Percentiles rank a stretch among this genome's conserved stretches.
phyloP scores from a whole-genome alignment of 768 basidiomycete species.

The Gymnopilus junonius region DNA sequence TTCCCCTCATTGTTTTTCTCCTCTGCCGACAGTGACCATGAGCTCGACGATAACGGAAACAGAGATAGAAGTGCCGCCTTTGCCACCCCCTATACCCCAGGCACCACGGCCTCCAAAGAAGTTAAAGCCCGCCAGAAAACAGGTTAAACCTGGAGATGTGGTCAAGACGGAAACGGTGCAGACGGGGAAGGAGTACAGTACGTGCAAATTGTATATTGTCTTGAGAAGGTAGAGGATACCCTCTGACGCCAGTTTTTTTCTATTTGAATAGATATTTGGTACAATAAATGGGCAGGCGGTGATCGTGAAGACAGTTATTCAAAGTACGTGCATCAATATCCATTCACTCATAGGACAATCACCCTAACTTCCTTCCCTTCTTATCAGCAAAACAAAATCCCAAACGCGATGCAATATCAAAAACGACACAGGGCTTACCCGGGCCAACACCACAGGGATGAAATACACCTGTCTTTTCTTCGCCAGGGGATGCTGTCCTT shows the following conservation, averaged over 20 bases:
- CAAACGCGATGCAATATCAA: constrained; percentile 91
- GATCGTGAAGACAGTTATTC: constrained; percentile 97
- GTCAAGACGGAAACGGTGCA: constrained; percentile 88
- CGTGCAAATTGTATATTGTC: constrained; percentile 32
- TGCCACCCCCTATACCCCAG: constrained; percentile 26
- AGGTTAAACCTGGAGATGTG: constrained; percentile 89
- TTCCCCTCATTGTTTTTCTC: not conserved
- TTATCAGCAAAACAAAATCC: constrained; percentile 86
- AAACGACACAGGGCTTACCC: constrained; percentile 89
- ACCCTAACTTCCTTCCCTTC: not conserved
- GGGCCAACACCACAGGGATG: constrained; percentile 92
- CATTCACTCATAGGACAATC: not conserved
- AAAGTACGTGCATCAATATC: constrained; percentile 58
- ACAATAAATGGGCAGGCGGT: constrained; percentile 99
- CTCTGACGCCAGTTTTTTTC: not conserved
- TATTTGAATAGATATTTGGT: constrained; percentile 82
- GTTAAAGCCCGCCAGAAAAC: constrained; percentile 90
- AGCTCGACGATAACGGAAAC: constrained; percentile 8
- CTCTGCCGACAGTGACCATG: constrained; percentile 5
- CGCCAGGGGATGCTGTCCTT: constrained; percentile 95
- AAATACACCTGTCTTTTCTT: constrained; percentile 96
- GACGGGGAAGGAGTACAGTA: constrained; percentile 96
- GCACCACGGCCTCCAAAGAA: constrained; percentile 55
- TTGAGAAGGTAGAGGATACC: not conserved
- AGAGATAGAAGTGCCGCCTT: constrained; percentile 11